Evolutionary conservation across 805 yeast species (phyloP).

Genomic region (Myxozyma melibiosi): DNA sequence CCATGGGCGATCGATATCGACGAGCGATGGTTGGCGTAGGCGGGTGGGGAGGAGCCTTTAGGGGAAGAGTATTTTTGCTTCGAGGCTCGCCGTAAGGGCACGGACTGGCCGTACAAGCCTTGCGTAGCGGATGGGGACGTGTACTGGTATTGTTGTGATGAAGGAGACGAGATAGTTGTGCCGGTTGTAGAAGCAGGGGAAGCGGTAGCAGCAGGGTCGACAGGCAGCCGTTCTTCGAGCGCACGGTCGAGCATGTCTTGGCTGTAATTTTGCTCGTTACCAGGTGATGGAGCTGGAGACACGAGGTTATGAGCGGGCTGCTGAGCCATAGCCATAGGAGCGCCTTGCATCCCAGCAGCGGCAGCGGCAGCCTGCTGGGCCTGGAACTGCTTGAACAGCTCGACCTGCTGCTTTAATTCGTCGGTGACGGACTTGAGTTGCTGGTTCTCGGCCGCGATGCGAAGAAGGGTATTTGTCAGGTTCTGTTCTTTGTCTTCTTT

Average conservation of each 20-base stretch:
- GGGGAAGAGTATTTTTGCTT: slow-evolving; percentile 8
- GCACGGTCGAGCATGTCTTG: slow-evolving; percentile 33
- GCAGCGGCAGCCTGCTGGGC: slow-evolving; percentile 31
- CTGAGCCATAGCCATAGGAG: slow-evolving; percentile 5
- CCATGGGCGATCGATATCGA: slow-evolving; percentile 4
- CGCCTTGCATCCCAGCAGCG: slow-evolving; percentile 6
- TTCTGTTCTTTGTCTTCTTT: slow-evolving; percentile 48
- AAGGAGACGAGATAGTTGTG: slow-evolving; percentile 15
- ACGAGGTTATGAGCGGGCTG: slow-evolving; percentile 46
- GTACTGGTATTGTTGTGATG: slow-evolving; percentile 2
- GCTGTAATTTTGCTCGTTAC: slow-evolving; percentile 33
- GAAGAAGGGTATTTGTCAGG: slow-evolving; percentile 29
- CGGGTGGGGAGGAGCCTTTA: slow-evolving; percentile 6
- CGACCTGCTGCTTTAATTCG: slow-evolving; percentile 31
- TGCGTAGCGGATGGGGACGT: slow-evolving; percentile 10
- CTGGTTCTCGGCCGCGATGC: slow-evolving; percentile 44
- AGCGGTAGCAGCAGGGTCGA: slow-evolving; percentile 11
- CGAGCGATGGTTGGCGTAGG: slow-evolving; percentile 1
- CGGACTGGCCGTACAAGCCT: slow-evolving; percentile 2
- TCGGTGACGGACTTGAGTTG: slow-evolving; percentile 36
- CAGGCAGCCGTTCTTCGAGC: slow-evolving; percentile 31
- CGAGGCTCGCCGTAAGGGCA: slow-evolving; percentile 16
- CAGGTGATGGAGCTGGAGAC: slow-evolving; percentile 57
- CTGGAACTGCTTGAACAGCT: slow-evolving; percentile 29
- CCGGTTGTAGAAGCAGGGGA: slow-evolving; percentile 19